Percentiles rank a stretch among this genome's conserved stretches.
Conservation (phyloP, 106 monocot genomes). For the Gastrodia elata region DNA sequence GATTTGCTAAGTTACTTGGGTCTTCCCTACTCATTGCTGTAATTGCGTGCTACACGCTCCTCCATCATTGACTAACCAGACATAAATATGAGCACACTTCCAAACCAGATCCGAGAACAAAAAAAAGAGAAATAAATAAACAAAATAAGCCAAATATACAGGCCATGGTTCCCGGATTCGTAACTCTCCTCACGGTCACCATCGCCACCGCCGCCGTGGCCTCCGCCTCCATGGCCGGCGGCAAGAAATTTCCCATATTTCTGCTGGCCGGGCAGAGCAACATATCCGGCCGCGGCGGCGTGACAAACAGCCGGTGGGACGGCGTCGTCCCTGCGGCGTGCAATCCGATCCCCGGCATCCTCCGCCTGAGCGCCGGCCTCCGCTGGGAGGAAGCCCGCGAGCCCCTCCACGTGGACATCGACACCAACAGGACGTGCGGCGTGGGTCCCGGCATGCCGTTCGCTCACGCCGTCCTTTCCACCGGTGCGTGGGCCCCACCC, state of each 20-base stretch:
- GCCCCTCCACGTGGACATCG: constrained; percentile 84
- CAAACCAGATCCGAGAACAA: no score
- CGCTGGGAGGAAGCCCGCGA: constrained; percentile 42
- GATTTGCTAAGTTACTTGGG: no score
- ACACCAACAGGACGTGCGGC: constrained; percentile 49
- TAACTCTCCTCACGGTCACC: neutral
- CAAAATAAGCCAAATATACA: no score
- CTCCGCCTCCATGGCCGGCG: neutral
- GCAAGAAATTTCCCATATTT: constrained; percentile 26
- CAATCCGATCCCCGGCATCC: constrained; percentile 40
- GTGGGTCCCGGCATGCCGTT: constrained; percentile 74
- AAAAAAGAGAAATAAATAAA: no score
- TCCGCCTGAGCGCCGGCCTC: constrained; percentile 45
- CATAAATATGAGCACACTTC: no score
- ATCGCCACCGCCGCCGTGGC: neutral
- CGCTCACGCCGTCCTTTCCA: constrained; percentile 30
- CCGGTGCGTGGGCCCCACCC: no score
- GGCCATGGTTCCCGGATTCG: neutral
- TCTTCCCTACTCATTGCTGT: no score
- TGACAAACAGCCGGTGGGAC: constrained; percentile 19
- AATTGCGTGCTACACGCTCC: no score
- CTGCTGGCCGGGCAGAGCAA: constrained; percentile 58
- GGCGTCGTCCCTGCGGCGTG: constrained; percentile 21
- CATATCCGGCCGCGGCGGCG: constrained; percentile 57
- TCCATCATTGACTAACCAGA: no score